These are phyloP conservation scores for Fusarium penzigii DNA, from an alignment of 2,329 filamentous ascomycete genomes.

Conservation along the genomic window DNA sequence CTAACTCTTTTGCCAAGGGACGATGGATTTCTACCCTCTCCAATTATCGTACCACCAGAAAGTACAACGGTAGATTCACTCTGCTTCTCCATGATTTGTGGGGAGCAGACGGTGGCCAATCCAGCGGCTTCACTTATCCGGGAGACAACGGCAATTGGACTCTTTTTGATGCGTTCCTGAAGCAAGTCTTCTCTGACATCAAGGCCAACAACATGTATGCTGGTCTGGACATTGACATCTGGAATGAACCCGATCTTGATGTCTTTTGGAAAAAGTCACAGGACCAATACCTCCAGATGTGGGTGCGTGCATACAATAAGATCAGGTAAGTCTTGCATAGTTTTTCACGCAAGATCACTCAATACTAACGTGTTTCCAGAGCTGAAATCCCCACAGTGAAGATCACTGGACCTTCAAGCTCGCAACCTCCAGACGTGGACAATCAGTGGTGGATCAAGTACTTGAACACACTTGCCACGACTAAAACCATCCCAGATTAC, in stretches of 20 bases:
- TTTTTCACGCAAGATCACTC: no score
- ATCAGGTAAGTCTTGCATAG: slow-evolving; percentile 11
- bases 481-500: slow-evolving; percentile 5
- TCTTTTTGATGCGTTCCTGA: slow-evolving; percentile 44
- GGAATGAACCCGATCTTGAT: slow-evolving; percentile 53
- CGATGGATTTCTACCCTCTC: slow-evolving; percentile 11
- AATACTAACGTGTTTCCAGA: neutral
- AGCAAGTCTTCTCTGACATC: slow-evolving; percentile 39
- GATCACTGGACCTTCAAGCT: slow-evolving; percentile 12
- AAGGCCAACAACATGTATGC: slow-evolving; percentile 38
- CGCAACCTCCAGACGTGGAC: neutral
- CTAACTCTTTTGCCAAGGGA: neutral
- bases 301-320: slow-evolving; percentile 15
- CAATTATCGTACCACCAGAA: slow-evolving; percentile 14
- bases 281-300: slow-evolving; percentile 20
- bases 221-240: slow-evolving; percentile 48
- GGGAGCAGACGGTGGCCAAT: slow-evolving; percentile 47
- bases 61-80: slow-evolving; percentile 45
- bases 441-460: slow-evolving; percentile 21
- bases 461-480: neutral
- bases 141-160: slow-evolving; percentile 53
- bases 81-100: slow-evolving; percentile 48
- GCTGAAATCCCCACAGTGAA: neutral
- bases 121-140: slow-evolving; percentile 40
- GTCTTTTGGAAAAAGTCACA: slow-evolving; percentile 19